These are phyloP conservation scores for Protomyces pachydermus DNA, from an alignment of 1,139 yeast genomes.

Conservation along the genomic window DNA sequence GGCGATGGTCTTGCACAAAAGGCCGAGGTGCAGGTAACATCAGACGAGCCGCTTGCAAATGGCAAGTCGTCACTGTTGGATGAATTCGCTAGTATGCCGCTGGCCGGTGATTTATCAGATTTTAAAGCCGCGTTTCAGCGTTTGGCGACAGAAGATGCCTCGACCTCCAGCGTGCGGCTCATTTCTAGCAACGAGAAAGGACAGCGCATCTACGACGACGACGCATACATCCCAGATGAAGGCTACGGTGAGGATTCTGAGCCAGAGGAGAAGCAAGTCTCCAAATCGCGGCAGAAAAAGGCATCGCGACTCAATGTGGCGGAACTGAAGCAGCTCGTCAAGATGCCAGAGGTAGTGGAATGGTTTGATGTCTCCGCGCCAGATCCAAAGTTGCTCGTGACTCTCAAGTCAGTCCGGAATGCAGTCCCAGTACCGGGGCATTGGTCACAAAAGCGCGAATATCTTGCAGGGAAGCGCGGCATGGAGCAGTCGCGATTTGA, in stretches of 20 bases:
- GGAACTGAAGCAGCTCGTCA: constrained; percentile 55
- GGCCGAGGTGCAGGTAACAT: not conserved
- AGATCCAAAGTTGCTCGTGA: constrained; percentile 65
- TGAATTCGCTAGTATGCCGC: constrained; percentile 7
- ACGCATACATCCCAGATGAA: constrained; percentile 36
- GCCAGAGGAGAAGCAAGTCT: constrained; percentile 33
- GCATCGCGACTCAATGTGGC: constrained; percentile 61
- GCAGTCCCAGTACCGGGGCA: constrained; percentile 74
- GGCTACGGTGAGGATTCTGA: constrained; percentile 34
- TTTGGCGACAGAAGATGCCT: constrained; percentile 5
- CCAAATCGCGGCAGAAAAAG: constrained; percentile 48
- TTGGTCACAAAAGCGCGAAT: constrained; percentile 79
- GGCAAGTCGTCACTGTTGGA: constrained; percentile 1
- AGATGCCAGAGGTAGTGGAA: constrained; percentile 69
- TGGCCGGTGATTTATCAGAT: constrained; percentile 6
- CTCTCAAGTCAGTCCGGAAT: constrained; percentile 62
- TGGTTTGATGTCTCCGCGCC: constrained; percentile 83
- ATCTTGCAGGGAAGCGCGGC: constrained; percentile 65
- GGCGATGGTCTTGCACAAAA: not conserved
- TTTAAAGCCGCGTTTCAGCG: constrained; percentile 21
- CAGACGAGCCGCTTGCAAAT: not conserved
- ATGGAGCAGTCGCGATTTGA: constrained; percentile 68
- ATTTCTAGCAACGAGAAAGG: constrained; percentile 34
- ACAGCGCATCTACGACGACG: constrained; percentile 41
- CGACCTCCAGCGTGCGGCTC: constrained; percentile 1